Evolutionary conservation across 345 rosid species (phyloP).

Genomic region (Eucalyptus dawsonii): DNA sequence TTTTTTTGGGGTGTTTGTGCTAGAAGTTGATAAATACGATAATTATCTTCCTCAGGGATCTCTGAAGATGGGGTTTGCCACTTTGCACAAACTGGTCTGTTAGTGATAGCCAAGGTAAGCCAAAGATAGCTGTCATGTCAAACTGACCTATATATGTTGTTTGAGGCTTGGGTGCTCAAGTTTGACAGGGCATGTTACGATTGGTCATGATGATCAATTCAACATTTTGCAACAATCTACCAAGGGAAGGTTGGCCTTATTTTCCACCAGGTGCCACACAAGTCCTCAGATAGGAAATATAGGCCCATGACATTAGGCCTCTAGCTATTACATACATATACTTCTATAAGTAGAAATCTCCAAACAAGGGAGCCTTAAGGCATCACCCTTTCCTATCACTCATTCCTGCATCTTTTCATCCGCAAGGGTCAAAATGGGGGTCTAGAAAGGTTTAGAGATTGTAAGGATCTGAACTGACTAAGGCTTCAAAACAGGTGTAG

Average conservation of each 20-base stretch:
- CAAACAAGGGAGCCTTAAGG: not conserved
- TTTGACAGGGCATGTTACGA: not conserved
- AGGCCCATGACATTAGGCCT: not conserved
- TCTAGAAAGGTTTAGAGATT: not conserved
- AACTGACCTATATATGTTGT: not conserved
- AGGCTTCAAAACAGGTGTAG: not conserved
- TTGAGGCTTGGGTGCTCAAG: not conserved
- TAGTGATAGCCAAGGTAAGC: not conserved
- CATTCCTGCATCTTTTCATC: not conserved
- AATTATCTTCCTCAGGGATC: not conserved
- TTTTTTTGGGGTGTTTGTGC: not conserved
- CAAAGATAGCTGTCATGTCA: not conserved
- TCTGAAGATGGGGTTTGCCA: not conserved
- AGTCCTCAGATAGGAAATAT: not conserved
- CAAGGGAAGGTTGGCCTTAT: not conserved
- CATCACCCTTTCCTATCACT: not conserved
- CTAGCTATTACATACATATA: not conserved
- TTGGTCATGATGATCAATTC: not conserved
- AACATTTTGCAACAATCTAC: not conserved
- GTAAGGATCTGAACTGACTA: not conserved
- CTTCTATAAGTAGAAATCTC: not conserved
- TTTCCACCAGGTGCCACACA: not conserved
- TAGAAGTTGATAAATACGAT: not conserved
- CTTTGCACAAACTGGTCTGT: not conserved
- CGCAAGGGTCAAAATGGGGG: not conserved